Conservation (phyloP, 257 asterid genomes). For the Plantago elongata region DNA sequence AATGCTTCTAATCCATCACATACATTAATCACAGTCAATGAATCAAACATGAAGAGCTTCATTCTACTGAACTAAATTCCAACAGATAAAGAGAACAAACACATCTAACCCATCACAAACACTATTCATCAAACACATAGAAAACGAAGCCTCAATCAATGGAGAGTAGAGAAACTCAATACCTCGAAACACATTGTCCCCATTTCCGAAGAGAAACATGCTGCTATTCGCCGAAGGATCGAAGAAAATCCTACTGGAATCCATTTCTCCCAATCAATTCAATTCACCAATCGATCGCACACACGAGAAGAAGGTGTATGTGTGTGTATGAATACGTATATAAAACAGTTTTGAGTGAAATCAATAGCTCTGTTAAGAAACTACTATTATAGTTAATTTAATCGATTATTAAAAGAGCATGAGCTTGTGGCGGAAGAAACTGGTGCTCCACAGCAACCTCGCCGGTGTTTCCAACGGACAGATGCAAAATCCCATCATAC, state of each 20-base stretch:
- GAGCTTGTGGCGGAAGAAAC: slow-evolving; percentile 98
- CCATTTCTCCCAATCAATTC: slow-evolving; percentile 37
- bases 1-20: too few species aligned
- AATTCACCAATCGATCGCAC: slow-evolving; percentile 4
- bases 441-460: slow-evolving; percentile 92
- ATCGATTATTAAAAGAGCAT: slow-evolving; percentile 59
- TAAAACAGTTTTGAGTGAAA: slow-evolving; percentile 17
- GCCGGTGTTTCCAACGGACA: slow-evolving; percentile 92
- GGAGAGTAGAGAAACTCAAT: not conserved
- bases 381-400: not conserved
- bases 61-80: too few species aligned
- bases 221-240: slow-evolving; percentile 61
- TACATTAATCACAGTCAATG: too few species aligned
- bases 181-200: slow-evolving; percentile 73
- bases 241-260: slow-evolving; percentile 68
- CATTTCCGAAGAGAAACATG: slow-evolving; percentile 56
- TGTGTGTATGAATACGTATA: slow-evolving; percentile 15
- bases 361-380: not conserved
- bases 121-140: not conserved
- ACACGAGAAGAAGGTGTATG: slow-evolving; percentile 1
- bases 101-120: not conserved
- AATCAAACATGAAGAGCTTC: too few species aligned
- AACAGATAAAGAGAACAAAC: too few species aligned
- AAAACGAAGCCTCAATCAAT: not conserved
- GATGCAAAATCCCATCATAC: slow-evolving; percentile 93